Percentiles rank a stretch among this genome's conserved stretches.
Evolutionary conservation across 108 stramenopile species (phyloP).

Genomic region (Epipyxis sp.): DNA sequence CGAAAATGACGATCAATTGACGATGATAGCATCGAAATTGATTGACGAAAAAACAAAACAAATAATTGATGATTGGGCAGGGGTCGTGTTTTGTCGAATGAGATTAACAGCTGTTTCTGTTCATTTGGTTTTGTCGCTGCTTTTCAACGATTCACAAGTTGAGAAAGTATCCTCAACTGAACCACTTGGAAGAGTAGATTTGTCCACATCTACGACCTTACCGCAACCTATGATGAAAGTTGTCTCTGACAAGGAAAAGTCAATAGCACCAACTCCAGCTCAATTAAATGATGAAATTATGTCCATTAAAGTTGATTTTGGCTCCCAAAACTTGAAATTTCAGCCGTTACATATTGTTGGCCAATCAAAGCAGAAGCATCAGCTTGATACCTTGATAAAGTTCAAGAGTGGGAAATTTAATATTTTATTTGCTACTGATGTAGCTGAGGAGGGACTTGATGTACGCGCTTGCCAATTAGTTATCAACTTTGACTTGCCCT

Average conservation of each 20-base stretch:
- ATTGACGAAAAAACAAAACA: neutral
- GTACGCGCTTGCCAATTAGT: neutral
- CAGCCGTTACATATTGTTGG: neutral
- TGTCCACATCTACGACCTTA: neutral
- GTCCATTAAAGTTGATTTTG: too few relatives aligned
- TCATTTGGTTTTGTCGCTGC: neutral
- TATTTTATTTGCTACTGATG: constrained; percentile 19
- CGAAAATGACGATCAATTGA: neutral
- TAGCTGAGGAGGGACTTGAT: constrained; percentile 24
- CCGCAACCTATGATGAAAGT: neutral
- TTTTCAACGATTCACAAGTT: too few relatives aligned
- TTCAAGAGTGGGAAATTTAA: constrained; percentile 13
- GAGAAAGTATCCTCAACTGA: too few relatives aligned
- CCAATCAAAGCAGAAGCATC: neutral
- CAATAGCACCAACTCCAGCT: too few relatives aligned
- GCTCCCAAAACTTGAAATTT: too few relatives aligned
- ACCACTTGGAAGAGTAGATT: too few relatives aligned
- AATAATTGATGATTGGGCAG: neutral
- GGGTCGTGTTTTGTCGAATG: neutral
- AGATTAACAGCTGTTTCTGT: neutral
- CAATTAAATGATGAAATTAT: too few relatives aligned
- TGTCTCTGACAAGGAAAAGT: too few relatives aligned
- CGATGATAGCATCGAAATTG: neutral
- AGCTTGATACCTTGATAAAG: neutral
- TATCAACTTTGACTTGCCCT: constrained; percentile 19